Evolutionary conservation across 78 protist species (phyloP).

Genomic region (Protostelium mycophagum): DNA sequence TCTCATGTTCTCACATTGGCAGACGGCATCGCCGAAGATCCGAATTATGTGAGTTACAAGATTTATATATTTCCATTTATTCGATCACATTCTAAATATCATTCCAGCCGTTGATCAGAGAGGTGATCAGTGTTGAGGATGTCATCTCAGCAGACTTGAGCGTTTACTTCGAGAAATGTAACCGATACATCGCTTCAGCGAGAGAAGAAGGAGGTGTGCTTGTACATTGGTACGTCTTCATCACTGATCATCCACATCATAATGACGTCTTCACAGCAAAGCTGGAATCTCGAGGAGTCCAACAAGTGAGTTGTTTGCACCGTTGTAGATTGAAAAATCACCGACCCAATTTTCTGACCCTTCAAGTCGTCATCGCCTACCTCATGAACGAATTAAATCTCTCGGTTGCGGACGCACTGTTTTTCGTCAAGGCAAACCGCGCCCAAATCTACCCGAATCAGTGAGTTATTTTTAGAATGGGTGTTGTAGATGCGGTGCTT

Average conservation of each 20-base stretch:
- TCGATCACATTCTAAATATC: background rate
- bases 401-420: background rate
- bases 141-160: background rate
- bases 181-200: background rate
- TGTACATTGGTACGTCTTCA: background rate
- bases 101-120: background rate
- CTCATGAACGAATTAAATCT: background rate
- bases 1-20: background rate
- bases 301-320: too few relatives aligned
- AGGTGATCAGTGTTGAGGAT: background rate
- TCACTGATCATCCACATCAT: background rate
- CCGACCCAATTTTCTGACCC: background rate
- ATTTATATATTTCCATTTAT: too few relatives aligned
- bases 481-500: too few relatives aligned
- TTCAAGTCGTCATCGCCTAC: background rate
- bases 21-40: background rate
- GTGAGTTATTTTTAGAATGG: background rate
- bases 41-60: background rate
- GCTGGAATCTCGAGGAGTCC: background rate
- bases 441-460: background rate
- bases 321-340: too few relatives aligned
- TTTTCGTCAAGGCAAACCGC: background rate
- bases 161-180: background rate
- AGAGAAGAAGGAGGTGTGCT: background rate
- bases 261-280: too few relatives aligned